Conservation (phyloP, 208 protist species). For the Trypanosoma platydactyli region DNA sequence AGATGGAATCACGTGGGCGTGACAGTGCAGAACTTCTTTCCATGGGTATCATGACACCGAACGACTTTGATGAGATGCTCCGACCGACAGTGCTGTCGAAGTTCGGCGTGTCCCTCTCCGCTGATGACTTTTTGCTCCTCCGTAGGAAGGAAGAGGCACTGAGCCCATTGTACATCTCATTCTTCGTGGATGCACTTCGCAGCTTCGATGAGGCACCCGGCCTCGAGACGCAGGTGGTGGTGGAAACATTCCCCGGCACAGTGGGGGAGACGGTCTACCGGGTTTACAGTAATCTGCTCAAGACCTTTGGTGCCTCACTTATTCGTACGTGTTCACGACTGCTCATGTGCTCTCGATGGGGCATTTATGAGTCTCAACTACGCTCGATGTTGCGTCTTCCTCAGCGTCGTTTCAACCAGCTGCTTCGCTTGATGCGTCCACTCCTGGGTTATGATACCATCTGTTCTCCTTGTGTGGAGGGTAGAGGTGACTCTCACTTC, state of each 20-base stretch:
- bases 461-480: conserved; percentile 20
- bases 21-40: conserved; percentile 67
- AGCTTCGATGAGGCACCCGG: conserved; percentile 54
- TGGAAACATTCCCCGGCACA: conserved; percentile 56
- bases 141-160: conserved; percentile 55
- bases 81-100: conserved; percentile 36
- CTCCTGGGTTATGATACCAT: conserved; percentile 32
- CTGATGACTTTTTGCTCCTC: conserved; percentile 68
- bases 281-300: conserved; percentile 43
- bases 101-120: conserved; percentile 49
- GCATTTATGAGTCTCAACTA: conserved; percentile 57
- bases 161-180: conserved; percentile 58
- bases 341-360: conserved; percentile 59
- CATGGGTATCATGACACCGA: conserved; percentile 44
- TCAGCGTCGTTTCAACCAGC: conserved; percentile 51
- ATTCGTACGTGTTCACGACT: conserved; percentile 51
- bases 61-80: conserved; percentile 77
- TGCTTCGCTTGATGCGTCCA: conserved; percentile 74
- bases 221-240: conserved; percentile 38
- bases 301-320: conserved; percentile 46
- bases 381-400: conserved; percentile 53
- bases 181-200: conserved; percentile 60
- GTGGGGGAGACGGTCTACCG: conserved; percentile 46
- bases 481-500: conserved; percentile 44
- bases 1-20: conserved; percentile 36